Evolutionary conservation across 495 filamentous ascomycete genomes (phyloP), one percentile per base, ranked within the genome.

Genomic region (Penicillium silybi): DNA sequence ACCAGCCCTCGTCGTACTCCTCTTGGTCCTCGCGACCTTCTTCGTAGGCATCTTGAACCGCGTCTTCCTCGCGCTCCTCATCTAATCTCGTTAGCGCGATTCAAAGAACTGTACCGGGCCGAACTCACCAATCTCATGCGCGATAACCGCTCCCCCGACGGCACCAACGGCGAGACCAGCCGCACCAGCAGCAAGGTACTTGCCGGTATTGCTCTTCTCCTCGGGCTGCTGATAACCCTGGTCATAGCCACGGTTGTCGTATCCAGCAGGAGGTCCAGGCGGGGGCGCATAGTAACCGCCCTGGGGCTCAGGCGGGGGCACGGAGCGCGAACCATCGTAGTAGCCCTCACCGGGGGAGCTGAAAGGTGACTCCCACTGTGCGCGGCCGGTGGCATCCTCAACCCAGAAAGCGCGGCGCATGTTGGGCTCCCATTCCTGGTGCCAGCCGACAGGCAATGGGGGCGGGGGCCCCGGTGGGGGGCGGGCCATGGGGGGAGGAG

Each of bases 391-490:
- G 29, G 77, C 63, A 37, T 80, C 68, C 50, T 86, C 80, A 38
- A 80, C 69, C 58, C 78, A 87, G 69, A 80, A 83, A 63, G 79
- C 85, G 47, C 80, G 80, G 46, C 82, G 77, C 39, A 69, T 62
- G 37, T 67, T 70, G 37, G 75, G 71, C 48, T 87, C 83, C 77
- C 78, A 87, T 50, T 73, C 74, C 17, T 82, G 75, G 41, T 68
- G 58, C 85, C 85, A 87, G 53, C 82, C 84, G 0, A 64, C 46
- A 1, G 83, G 81, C 19, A 84, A 70, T 16, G 79, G 77, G 8
- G 80, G 80, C 38, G 70, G 71, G 20, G 71, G 69, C 29, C 56
- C 52, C 7, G 60, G 60, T 10, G 71, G 71, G 32, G 70, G 69
- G 3, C 67, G 68, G 43, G 61, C 42, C 34, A 49, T 48, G 17